Conservation (phyloP, 2,329 filamentous ascomycete species). For the Exophiala sp. region DNA sequence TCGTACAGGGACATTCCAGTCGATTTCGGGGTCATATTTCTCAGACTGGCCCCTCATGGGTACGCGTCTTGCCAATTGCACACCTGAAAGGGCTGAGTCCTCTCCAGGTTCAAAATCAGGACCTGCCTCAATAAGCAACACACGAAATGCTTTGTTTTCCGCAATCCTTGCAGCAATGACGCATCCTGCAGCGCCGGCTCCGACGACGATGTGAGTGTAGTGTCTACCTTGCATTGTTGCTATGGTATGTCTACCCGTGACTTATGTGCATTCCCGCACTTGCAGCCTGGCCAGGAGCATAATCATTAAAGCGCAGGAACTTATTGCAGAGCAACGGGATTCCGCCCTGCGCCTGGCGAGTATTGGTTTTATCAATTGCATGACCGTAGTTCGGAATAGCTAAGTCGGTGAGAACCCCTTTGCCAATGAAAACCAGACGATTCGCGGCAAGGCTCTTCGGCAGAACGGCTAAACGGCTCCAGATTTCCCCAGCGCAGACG, state of each 20-base stretch:
- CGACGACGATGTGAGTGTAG: constrained; percentile 24
- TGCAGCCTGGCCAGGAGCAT: too few species aligned
- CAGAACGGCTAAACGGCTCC: not conserved
- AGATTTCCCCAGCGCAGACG: too few species aligned
- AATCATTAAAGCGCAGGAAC: too few species aligned
- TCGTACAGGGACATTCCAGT: constrained; percentile 21
- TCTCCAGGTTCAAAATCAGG: constrained; percentile 12
- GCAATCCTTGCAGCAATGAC: constrained; percentile 23
- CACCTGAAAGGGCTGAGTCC: constrained; percentile 4
- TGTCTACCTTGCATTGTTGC: not conserved
- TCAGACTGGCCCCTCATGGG: constrained; percentile 22
- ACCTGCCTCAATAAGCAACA: constrained; percentile 27
- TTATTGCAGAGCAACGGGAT: too few species aligned
- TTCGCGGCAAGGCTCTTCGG: not conserved
- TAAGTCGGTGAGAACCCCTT: not conserved
- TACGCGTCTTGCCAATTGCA: constrained; percentile 15
- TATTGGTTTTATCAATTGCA: too few species aligned
- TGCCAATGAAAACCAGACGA: not conserved
- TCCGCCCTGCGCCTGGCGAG: too few species aligned
- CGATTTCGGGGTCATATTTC: constrained; percentile 16
- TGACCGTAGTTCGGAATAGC: not conserved
- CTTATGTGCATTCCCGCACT: not conserved
- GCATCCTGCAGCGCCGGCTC: constrained; percentile 24
- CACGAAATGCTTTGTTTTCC: constrained; percentile 12
- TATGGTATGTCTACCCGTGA: not conserved